Evolutionary conservation across 2,329 filamentous ascomycete genomes (phyloP), one percentile per base, ranked within the genome.

Genomic region (Stromatinia cepivora): DNA sequence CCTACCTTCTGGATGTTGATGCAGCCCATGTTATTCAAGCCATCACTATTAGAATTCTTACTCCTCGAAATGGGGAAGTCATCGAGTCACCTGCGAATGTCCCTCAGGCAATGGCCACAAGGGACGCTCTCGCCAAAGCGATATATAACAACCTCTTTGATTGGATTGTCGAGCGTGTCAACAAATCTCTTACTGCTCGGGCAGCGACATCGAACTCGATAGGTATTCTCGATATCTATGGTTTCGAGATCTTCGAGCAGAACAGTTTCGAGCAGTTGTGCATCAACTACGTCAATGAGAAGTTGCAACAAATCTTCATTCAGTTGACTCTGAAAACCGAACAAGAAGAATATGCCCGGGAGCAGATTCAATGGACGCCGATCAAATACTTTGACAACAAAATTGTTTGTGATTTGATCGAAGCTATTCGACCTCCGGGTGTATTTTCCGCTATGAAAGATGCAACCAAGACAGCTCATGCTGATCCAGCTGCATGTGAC

Each of bases 301-400:
- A 99, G 81, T 84, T 99, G 70, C 95, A 99, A 81, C 95, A 99
- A 78, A 98, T 99, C 77, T 99, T 99, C 79, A 99, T 99, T 75
- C 95, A 99, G 80, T 84, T 99, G 75, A 99, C 95, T 0, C 81
- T 99, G 72, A 97, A 97, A 83, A 91, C 95, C 0, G 95, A 99
- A 80, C 95, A 99, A 82, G 95, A 99, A 75, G 95, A 99, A 80
- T 99, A 99, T 77, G 93, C 91, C 22, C 86, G 92, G 62, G 95
- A 99, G 80, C 90, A 98, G 83, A 99, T 99, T 78, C 90, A 97
- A 78, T 99, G 95, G 95, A 97, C 94, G 0, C 95, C 95, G 3
- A 99, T 99, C 85, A 96, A 95, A 77, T 99, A 98, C 81, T 99
- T 98, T 76, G 95, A 99, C 81, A 99, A 99, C 86, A 98, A 98